Evolutionary conservation across 208 protist genomes (phyloP).

Genomic region (Trichomonas vaginalis): DNA sequence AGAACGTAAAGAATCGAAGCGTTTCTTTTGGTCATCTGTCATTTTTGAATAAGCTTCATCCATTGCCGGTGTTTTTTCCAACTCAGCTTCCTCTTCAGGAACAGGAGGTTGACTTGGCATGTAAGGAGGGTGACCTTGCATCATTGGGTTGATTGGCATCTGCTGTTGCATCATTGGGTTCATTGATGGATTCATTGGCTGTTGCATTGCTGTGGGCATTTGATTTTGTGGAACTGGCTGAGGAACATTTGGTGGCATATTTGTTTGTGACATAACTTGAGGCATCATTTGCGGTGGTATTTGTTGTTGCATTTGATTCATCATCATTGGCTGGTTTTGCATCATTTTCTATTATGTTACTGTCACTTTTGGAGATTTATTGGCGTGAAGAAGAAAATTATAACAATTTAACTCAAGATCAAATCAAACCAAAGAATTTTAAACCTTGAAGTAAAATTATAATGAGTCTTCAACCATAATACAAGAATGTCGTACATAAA

Average conservation of each 20-base stretch:
- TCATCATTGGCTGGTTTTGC: background rate
- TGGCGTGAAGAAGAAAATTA: too few relatives aligned
- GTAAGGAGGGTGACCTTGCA: background rate
- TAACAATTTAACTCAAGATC: too few relatives aligned
- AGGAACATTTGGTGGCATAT: background rate
- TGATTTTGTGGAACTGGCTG: too few relatives aligned
- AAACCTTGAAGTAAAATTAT: too few relatives aligned
- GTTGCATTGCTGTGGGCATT: background rate
- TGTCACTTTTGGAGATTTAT: too few relatives aligned
- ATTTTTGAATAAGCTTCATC: background rate
- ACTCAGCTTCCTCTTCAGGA: background rate
- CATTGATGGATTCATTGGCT: background rate
- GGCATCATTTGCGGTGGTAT: background rate
- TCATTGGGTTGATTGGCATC: background rate
- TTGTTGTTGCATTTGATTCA: background rate
- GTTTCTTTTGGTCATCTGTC: background rate
- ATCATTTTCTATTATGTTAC: too few relatives aligned
- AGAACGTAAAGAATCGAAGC: background rate
- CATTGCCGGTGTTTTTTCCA: background rate
- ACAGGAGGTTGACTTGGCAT: too few relatives aligned
- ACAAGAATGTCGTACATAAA: too few relatives aligned
- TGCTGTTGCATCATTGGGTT: background rate
- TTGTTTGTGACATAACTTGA: background rate
- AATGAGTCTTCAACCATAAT: too few relatives aligned
- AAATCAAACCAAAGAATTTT: too few relatives aligned